These are phyloP conservation scores for Fusarium setosum DNA, from an alignment of 2,329 filamentous ascomycete species.

Conservation along the genomic window DNA sequence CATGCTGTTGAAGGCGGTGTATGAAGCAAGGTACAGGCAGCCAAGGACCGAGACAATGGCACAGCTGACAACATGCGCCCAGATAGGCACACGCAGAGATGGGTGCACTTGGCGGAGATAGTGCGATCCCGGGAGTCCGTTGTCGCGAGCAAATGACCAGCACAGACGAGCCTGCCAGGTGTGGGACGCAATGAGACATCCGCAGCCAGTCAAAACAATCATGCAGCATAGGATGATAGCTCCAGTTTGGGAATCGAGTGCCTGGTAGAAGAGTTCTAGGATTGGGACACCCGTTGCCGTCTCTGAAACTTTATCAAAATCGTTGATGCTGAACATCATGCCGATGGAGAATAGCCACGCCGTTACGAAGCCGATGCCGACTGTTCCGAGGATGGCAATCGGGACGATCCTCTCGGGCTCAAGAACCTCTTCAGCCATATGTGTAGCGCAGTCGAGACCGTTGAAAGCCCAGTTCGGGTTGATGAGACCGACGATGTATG, in stretches of 20 bases:
- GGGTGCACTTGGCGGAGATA: not conserved
- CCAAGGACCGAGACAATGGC: not conserved
- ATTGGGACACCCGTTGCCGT: not conserved
- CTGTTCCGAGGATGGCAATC: constrained; percentile 12
- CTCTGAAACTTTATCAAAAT: not conserved
- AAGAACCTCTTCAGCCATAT: constrained; percentile 22
- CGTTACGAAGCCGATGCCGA: constrained; percentile 15
- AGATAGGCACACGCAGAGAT: not conserved
- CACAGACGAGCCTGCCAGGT: constrained; percentile 7
- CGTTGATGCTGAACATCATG: constrained; percentile 22
- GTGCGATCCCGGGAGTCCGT: not conserved
- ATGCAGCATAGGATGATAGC: not conserved
- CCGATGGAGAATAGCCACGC: constrained; percentile 16
- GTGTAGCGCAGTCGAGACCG: constrained; percentile 7
- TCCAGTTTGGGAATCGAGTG: not conserved
- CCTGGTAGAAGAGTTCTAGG: not conserved
- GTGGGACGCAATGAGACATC: constrained; percentile 1
- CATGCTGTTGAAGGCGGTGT: constrained; percentile 5
- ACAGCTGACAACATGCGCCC: not conserved
- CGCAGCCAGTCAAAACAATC: not conserved
- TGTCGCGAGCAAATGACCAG: constrained; percentile 8
- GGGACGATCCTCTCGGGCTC: not conserved
- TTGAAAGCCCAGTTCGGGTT: constrained; percentile 20
- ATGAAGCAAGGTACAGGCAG: not conserved
- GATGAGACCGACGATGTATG: constrained; percentile 13